Evolutionary conservation across 2,329 filamentous ascomycete species (phyloP), one percentile per base, ranked within the genome.

Genomic region (Madurella fahalii): DNA sequence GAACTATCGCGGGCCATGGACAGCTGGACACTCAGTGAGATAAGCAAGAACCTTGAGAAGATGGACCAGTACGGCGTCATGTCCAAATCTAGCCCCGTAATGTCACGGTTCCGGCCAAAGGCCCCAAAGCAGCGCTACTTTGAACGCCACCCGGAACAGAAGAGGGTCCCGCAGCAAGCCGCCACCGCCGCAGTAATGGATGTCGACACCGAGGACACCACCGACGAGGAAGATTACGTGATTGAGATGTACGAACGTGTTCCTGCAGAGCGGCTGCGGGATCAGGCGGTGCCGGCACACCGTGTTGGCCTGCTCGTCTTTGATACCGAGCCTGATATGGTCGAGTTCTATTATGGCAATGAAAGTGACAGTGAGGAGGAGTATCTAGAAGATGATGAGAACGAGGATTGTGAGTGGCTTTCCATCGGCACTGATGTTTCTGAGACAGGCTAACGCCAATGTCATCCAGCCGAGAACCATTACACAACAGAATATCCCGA

Each of bases 401-500:
- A 86, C 52, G 83, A 86, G 64, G 86, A 86, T 59, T 82, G 82
- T 84, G 71, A 52, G 73, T 62, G 16, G 2, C 8, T 40, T 40
- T 32, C 17, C 30, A n/a, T 40, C 9, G 9, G 25, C 25, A 16
- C 11, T 34, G n/a, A n/a, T 32, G 18, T 16, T 30, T 2, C n/a
- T 15, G 4, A 43, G 13, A 15, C 25, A 15, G 30, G 39, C 56
- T 54, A 46, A 61, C 47, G 25, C 4, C n/a, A 9, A 15, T 37
- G 13, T n/a, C 11, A 34, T 41, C n/a, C 57, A 85, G 86, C 88
- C 37, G 88, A 92, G 67, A 86, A 90, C 64, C 85, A 90, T 69
- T 90, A 91, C 65, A 83, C 84, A 3, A 85, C 87, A 51, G 88
- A 92, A 67, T 92, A 92, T 62, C 88, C 88, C 0, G 88, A 92